These are phyloP conservation scores for Plasmodium berghei DNA, from an alignment of 169 alveolate genomes.

Conservation along the genomic window DNA sequence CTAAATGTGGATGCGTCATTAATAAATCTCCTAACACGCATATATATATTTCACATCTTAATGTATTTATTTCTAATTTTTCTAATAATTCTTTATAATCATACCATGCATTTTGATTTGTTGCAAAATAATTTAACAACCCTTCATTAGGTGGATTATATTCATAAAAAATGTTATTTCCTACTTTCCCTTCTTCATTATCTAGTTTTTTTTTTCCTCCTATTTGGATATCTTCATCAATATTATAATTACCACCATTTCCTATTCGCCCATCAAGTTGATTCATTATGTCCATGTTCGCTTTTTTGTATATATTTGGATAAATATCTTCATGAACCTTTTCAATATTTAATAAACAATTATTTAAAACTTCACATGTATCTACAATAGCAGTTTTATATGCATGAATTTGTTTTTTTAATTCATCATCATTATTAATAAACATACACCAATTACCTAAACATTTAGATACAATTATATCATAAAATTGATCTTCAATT, in stretches of 20 bases:
- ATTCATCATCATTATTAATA: conserved; percentile 74
- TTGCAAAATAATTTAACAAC: conserved; percentile 29
- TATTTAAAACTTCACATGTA: conserved; percentile 75
- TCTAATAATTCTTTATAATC: conserved; percentile 60
- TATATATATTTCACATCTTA: conserved; percentile 83
- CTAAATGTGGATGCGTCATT: conserved; percentile 75
- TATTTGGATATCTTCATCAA: background rate
- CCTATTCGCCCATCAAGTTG: background rate
- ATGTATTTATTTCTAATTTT: conserved; percentile 79
- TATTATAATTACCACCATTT: background rate
- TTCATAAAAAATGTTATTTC: conserved; percentile 33
- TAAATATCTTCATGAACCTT: conserved; percentile 16
- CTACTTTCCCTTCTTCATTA: conserved; percentile 13
- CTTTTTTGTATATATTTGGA: conserved; percentile 59
- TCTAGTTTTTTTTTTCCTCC: background rate
- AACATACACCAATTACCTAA: conserved; percentile 85
- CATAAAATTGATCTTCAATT: conserved; percentile 81
- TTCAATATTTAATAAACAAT: conserved; percentile 48
- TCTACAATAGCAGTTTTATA: conserved; percentile 81
- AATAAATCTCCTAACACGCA: conserved; percentile 80
- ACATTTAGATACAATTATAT: conserved; percentile 80
- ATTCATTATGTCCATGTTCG: conserved; percentile 9
- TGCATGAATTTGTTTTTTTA: conserved; percentile 81
- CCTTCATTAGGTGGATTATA: conserved; percentile 56
- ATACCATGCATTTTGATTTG: conserved; percentile 60